A percentile compares a stretch with the other conserved stretches of the same genome.
These are phyloP conservation scores for Flaveria linearis DNA, from an alignment of 129 eudicot genomes.

Conservation along the genomic window DNA sequence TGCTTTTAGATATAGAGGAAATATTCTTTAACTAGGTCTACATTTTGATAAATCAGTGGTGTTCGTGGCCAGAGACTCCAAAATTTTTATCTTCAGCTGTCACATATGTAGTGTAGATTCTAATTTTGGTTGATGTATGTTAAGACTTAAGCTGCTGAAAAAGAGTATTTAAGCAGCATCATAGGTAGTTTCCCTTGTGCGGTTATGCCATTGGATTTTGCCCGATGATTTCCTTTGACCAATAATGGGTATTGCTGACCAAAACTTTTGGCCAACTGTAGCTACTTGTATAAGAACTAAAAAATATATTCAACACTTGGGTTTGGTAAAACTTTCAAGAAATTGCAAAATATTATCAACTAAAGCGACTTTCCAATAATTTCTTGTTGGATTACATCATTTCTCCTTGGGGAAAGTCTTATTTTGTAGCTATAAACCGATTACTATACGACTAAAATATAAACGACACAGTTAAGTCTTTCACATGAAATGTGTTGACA, in stretches of 20 bases:
- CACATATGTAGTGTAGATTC: constrained; percentile 24
- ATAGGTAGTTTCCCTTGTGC: not conserved
- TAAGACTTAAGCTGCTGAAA: not conserved
- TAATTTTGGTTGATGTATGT: not conserved
- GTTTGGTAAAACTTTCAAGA: constrained; percentile 17
- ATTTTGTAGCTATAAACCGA: no score
- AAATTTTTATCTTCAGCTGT: not conserved
- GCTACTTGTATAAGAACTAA: not conserved
- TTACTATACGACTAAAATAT: no score
- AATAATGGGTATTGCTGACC: constrained; percentile 4
- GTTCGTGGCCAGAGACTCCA: not conserved
- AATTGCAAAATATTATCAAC: not conserved
- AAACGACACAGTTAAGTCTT: no score
- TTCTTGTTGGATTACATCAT: not conserved
- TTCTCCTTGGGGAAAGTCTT: not conserved
- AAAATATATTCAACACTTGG: constrained; percentile 1
- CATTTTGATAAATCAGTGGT: not conserved
- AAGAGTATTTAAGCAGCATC: constrained; percentile 9
- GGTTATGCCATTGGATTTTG: not conserved
- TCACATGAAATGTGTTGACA: not conserved
- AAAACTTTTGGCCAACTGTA: not conserved
- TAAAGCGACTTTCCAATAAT: not conserved
- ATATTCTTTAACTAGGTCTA: not conserved
- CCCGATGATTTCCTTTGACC: not conserved
- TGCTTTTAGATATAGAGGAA: constrained; percentile 16